Percentiles rank a stretch among this genome's conserved stretches.
Evolutionary conservation across 2,329 filamentous ascomycete genomes (phyloP).

Genomic region (Colletotrichum endophyticum): DNA sequence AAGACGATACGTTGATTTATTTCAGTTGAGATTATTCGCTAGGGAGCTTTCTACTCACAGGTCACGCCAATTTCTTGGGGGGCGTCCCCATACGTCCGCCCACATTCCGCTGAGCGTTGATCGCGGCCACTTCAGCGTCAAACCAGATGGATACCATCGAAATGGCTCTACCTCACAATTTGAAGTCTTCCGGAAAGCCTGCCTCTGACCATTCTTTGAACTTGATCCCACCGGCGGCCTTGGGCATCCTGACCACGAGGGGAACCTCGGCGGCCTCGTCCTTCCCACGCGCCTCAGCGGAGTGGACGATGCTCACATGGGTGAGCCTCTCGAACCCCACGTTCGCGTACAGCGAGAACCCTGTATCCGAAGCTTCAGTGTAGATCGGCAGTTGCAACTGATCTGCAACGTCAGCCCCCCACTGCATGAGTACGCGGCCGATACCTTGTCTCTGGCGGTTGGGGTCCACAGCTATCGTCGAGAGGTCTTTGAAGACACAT

Average conservation of each 20-base stretch:
- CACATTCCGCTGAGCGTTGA: not conserved
- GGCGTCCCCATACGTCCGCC: not conserved
- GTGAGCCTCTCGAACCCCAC: not conserved
- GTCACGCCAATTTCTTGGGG: accelerated
- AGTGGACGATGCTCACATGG: not conserved
- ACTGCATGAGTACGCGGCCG: constrained; percentile 42
- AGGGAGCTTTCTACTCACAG: not conserved
- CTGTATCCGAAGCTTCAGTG: constrained; percentile 48
- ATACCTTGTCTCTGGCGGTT: constrained; percentile 35
- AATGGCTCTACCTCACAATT: not conserved
- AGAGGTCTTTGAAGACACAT: constrained; percentile 31
- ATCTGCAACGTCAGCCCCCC: constrained; percentile 39
- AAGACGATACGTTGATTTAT: not conserved
- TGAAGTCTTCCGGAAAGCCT: not conserved
- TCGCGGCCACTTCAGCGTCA: not conserved
- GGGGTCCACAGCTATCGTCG: constrained; percentile 49
- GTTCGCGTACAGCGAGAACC: constrained; percentile 41
- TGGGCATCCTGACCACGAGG: constrained; percentile 45
- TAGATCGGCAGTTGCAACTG: constrained; percentile 43
- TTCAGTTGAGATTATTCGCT: not conserved
- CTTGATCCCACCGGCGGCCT: constrained; percentile 29
- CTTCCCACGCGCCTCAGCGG: constrained; percentile 31
- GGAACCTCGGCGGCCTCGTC: constrained; percentile 40
- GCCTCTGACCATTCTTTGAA: constrained; percentile 36
- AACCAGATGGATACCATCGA: not conserved